Percentiles rank a stretch among this genome's conserved stretches.
phyloP scores from a whole-genome alignment of 345 rosid genomes.

The Hibiscus trionum region DNA sequence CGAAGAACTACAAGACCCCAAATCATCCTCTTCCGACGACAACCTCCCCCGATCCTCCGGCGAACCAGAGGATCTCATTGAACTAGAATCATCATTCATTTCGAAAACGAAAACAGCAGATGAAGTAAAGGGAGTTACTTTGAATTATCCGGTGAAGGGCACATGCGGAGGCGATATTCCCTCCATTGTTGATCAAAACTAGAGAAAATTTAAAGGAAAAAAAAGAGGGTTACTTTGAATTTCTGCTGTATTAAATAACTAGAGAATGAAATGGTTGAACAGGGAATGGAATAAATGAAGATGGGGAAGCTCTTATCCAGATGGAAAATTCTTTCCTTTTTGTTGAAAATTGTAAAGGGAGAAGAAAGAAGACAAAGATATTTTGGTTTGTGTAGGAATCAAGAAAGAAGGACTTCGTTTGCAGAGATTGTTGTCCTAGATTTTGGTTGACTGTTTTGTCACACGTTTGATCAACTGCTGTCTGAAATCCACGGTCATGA shows the following conservation, averaged over 20 bases:
- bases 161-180: constrained; percentile 3
- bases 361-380: background rate
- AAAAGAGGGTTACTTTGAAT: background rate
- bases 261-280: background rate
- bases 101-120: background rate
- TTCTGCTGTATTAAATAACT: background rate
- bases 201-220: background rate
- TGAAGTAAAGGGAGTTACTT: background rate
- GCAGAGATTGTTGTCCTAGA: background rate
- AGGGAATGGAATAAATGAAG: background rate
- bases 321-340: background rate
- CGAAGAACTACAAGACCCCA: constrained; percentile 18
- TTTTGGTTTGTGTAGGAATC: background rate
- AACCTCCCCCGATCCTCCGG: background rate
- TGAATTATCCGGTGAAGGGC: constrained; percentile 3
- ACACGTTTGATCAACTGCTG: too few species aligned
- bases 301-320: background rate
- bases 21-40: background rate
- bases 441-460: background rate
- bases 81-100: too few species aligned
- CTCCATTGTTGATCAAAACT: constrained; percentile 1
- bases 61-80: background rate
- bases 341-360: background rate
- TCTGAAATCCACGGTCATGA: too few species aligned
- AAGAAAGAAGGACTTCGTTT: background rate